A percentile compares a stretch with the other conserved stretches of the same genome.
These are phyloP conservation scores for Scheffersomyces cryptocercus DNA, from an alignment of 1,139 yeast genomes.

Conservation along the genomic window DNA sequence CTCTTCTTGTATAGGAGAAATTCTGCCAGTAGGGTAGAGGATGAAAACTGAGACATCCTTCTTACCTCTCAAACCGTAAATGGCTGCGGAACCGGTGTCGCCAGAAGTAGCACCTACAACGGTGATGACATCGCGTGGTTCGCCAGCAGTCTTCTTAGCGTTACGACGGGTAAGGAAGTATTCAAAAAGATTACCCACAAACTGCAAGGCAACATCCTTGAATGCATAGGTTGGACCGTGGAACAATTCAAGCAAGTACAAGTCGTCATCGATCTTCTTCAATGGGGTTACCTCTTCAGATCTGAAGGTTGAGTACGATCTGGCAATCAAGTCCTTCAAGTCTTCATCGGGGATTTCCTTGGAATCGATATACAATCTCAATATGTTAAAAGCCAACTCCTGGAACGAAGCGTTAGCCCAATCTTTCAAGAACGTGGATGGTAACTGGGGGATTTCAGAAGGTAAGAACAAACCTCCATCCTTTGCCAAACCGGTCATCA, in stretches of 20 bases:
- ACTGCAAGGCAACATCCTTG: constrained; percentile 97
- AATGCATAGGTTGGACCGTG: constrained; percentile 99
- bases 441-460: constrained; percentile 70
- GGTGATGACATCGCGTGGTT: constrained; percentile 76
- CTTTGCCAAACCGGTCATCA: constrained; percentile 89
- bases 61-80: constrained; percentile 94
- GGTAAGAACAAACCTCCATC: constrained; percentile 97
- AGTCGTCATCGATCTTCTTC: constrained; percentile 53
- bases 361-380: constrained; percentile 72
- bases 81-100: constrained; percentile 99
- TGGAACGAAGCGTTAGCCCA: constrained; percentile 81
- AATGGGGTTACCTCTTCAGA: constrained; percentile 85
- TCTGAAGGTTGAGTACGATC: constrained; percentile 89
- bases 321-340: constrained; percentile 58
- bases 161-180: constrained; percentile 82
- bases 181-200: constrained; percentile 95
- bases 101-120: constrained; percentile 99
- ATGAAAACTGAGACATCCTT: constrained; percentile 96
- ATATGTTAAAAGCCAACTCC: constrained; percentile 82
- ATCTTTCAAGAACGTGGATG: constrained; percentile 54
- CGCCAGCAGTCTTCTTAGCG: constrained; percentile 55
- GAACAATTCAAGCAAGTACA: constrained; percentile 85
- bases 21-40: constrained; percentile 94
- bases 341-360: constrained; percentile 74
- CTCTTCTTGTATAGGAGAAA: constrained; percentile 95